Evolutionary conservation across 108 stramenopile species (phyloP), one percentile per base, ranked within the genome.

Genomic region (Nannochloropsis granulata): DNA sequence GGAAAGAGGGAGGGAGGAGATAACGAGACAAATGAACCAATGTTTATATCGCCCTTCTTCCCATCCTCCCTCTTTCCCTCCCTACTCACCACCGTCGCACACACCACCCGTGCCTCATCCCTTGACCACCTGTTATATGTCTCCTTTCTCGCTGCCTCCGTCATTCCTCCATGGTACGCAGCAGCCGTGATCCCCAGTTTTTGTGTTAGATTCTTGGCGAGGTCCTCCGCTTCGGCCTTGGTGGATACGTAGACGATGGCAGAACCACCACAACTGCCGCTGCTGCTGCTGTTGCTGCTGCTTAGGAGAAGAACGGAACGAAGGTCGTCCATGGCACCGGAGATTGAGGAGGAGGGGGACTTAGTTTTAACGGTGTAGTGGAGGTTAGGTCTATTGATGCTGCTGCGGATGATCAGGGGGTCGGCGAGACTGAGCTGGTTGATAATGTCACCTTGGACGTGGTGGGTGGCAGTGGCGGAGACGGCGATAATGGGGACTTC

Each of bases 71-170:
- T 19, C 85, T 82, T 81, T 23, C 87, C 87, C 94, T 94, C 94
- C 10, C 98, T 96, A 84, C 96, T 96, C n/a, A 95, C 95, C 79
- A 97, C 90, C 21, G 95, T 99, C 1, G 98, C 98, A 89, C 95
- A 94, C 44, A 99, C 92, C 23, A 98, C 96, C 83, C 91, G 93
- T 81, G 96, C 91, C 78, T 87, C 85, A n/a, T 96, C 97, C 80
- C 89, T 83, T 80, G 91, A 92, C 96, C 97, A 98, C 45, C 90
- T 93, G 78, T 91, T 90, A 88, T 99, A 97, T 9, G 95, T 93
- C 45, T 84, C 25, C 56, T 85, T 81, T 82, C 89, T 83, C 23
- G 43, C 84, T 12, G 82, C 25, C 13, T 87, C 83, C 82, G 94
- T 90, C 86, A 97, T 85, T 23, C 97, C 98, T 16, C 96, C 98